Conservation (phyloP, 1,284 basidiomycete genomes). For the Apiotrichum montevideense region DNA sequence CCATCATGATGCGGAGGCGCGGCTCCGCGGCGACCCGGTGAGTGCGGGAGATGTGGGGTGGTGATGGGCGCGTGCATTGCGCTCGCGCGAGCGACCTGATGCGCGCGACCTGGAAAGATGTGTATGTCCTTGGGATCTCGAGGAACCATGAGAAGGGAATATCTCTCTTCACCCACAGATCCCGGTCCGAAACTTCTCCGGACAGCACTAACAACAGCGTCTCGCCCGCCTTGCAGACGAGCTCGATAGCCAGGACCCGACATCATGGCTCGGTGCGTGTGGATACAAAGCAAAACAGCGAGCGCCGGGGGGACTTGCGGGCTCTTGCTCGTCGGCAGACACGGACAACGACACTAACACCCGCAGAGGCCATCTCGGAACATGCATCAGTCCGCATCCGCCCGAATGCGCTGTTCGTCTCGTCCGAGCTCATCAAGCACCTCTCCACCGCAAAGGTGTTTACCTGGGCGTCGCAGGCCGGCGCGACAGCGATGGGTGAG, state of each 20-base stretch:
- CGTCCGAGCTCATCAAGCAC: slow-evolving; percentile 39
- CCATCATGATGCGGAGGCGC: slow-evolving; percentile 27
- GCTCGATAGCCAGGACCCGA: slow-evolving; percentile 39
- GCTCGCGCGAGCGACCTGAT: no score
- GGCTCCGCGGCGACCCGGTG: slow-evolving; percentile 33
- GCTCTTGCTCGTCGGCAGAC: no score
- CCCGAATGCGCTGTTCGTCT: slow-evolving; percentile 31
- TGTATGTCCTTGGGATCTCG: no score
- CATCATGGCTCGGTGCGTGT: slow-evolving; percentile 30
- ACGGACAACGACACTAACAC: background rate
- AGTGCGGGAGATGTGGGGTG: slow-evolving; percentile 4
- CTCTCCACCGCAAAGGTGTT: slow-evolving; percentile 41
- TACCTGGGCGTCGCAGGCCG: slow-evolving; percentile 33
- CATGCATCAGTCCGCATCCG: slow-evolving; percentile 25
- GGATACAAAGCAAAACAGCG: no score
- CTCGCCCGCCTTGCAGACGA: slow-evolving; percentile 34
- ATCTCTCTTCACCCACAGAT: no score
- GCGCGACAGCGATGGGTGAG: slow-evolving; percentile 38
- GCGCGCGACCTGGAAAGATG: no score
- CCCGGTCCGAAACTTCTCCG: no score
- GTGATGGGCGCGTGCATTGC: no score
- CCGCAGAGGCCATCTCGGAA: slow-evolving; percentile 30
- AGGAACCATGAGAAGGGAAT: no score
- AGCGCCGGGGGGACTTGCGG: no score
- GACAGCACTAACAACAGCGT: slow-evolving; percentile 13